A percentile compares a stretch with the other conserved stretches of the same genome.
phyloP scores from a whole-genome alignment of 768 basidiomycete genomes.

The Suillus americanus region DNA sequence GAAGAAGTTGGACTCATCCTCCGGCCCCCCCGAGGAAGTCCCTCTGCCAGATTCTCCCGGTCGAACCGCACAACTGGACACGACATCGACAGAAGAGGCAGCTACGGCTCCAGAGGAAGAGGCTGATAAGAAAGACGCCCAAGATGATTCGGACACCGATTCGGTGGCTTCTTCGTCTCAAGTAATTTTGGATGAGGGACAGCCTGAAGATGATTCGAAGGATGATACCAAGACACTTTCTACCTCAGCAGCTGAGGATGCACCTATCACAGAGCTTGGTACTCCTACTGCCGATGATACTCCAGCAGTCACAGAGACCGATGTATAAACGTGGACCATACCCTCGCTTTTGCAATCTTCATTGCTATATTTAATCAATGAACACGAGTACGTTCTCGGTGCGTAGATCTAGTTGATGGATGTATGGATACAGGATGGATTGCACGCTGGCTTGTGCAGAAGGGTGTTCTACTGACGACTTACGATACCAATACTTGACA shows the following conservation, averaged over 20 bases:
- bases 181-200: constrained; percentile 9
- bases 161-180: constrained; percentile 25
- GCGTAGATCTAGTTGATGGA: constrained; percentile 6
- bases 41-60: constrained; percentile 41
- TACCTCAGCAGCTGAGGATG: constrained; percentile 7
- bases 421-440: not conserved
- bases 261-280: constrained; percentile 7
- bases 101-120: constrained; percentile 10
- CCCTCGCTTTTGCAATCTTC: not conserved
- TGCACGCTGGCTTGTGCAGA: constrained; percentile 12
- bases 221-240: constrained; percentile 8
- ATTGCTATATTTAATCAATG: constrained; percentile 2
- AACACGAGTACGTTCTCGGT: not conserved
- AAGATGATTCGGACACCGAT: constrained; percentile 13
- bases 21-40: constrained; percentile 33
- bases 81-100: constrained; percentile 9
- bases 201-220: constrained; percentile 1
- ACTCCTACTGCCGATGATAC: constrained; percentile 11
- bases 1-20: constrained; percentile 11
- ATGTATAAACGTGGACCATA: not conserved
- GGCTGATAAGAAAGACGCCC: constrained; percentile 13
- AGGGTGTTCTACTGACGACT: constrained; percentile 3
- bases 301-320: constrained; percentile 9
- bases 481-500: constrained; percentile 16
- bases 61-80: constrained; percentile 20